A percentile compares a stretch with the other conserved stretches of the same genome.
These are phyloP conservation scores for Acanthamoeba castellanii DNA, from an alignment of 208 protist species.

Conservation along the genomic window DNA sequence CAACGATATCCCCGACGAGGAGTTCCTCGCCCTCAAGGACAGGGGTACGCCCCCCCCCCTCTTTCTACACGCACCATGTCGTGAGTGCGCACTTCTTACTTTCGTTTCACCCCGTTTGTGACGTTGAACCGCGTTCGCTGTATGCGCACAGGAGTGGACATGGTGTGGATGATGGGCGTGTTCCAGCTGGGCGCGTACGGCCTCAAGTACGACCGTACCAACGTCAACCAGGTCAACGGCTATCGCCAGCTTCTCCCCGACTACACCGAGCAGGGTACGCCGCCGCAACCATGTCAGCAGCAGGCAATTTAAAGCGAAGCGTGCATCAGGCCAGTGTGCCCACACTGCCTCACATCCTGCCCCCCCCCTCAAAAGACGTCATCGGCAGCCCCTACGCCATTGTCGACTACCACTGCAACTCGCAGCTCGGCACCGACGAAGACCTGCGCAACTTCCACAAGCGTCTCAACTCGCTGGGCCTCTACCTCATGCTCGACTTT, in stretches of 20 bases:
- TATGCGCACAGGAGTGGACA: conserved; percentile 81
- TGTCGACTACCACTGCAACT: conserved; percentile 84
- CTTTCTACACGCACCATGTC: neutral
- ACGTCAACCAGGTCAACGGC: conserved; percentile 76
- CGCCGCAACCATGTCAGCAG: no score
- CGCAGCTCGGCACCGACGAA: conserved; percentile 78
- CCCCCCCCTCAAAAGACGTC: conserved; percentile 78
- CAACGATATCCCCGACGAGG: conserved; percentile 81
- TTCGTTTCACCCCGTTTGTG: no score
- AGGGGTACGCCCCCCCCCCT: neutral
- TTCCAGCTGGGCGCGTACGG: conserved; percentile 88
- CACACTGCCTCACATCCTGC: neutral
- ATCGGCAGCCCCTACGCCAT: conserved; percentile 91
- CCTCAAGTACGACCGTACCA: conserved; percentile 85
- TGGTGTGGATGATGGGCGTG: conserved; percentile 89
- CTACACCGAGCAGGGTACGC: conserved; percentile 78
- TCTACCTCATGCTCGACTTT: conserved; percentile 90
- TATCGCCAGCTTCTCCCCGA: conserved; percentile 86
- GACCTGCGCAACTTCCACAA: conserved; percentile 81
- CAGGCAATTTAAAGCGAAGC: neutral
- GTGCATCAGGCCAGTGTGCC: neutral
- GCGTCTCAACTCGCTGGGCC: conserved; percentile 83
- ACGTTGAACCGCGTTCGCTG: no score
- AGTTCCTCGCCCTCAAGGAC: conserved; percentile 72
- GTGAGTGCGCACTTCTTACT: neutral